Evolutionary conservation across 78 protist genomes (phyloP), one percentile per base, ranked within the genome.

Genomic region (Monocercomonoides exilis): DNA sequence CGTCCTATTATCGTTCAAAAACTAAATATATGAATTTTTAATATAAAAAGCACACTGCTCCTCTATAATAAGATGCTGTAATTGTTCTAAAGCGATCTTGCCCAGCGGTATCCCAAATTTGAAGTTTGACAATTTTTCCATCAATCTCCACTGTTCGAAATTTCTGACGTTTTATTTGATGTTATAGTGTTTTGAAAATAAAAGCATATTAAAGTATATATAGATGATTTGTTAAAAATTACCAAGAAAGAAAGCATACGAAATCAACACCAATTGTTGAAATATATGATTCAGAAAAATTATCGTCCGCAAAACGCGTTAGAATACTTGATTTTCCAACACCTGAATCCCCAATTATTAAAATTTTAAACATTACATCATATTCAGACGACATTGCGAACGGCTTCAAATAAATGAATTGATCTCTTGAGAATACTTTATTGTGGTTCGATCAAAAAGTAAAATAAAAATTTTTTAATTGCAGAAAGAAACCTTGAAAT

Each of bases 1-100:
- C 98, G 70, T 54, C 38, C 70, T 54, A 54, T 21, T 11, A 54
- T n/a, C n/a, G n/a, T n/a, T n/a, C n/a, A n/a, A n/a, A n/a, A n/a
- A n/a, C n/a, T n/a, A n/a, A n/a, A n/a, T n/a, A n/a, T n/a, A n/a
- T n/a, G n/a, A n/a, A n/a, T n/a, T n/a, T n/a, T n/a, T n/a, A n/a
- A n/a, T n/a, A n/a, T n/a, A n/a, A n/a, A n/a, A n/a, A n/a, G 38
- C 70, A 54, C 21, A 54, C 70, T 29, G 70, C 70, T 11, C 70
- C 70, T 54, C 70, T 11, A 21, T 54, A 54, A 21, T 54, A 54
- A 54, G 38, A 29, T 11, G 70, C 70, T 54, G 70, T 54, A 21
- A 54, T 54, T 29, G 70, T 54, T 21, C 21, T 54, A 21, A 54
- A 54, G 11, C 70, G 11, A 21, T 54, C 70, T 21, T 54, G 70